Evolutionary conservation across 768 basidiomycete species (phyloP), one percentile per base, ranked within the genome.

Genomic region (Phanerochaete sordida): DNA sequence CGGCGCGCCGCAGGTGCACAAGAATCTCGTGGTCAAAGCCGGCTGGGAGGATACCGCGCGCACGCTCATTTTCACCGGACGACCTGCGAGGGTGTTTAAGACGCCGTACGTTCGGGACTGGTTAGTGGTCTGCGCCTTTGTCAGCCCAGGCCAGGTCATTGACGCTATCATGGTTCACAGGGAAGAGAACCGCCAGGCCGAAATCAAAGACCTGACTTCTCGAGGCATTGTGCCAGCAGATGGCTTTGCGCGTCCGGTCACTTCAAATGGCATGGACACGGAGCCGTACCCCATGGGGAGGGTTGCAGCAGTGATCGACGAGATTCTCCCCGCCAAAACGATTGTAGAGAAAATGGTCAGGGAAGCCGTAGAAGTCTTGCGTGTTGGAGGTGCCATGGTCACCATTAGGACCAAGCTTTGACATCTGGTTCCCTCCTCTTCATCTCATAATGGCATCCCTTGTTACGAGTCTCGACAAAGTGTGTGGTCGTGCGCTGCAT

Each of bases 21-120:
- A 96, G 76, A 86, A 94, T 7, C 80, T 85, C 59, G 70, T 93
- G 21, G 58, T 91, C 52, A 81, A 77, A 60, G 88, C 89, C 28
- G 80, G 87, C 9, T 88, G 83, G 66, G 92, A 90, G 60, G 94
- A 95, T 71, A 85, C 86, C 23, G 78, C 87, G 44, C 88, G 86
- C 19, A 95, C 94, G n/a, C 68, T 93, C 48, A 95, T 96, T 68
- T 94, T 84, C 76, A 91, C 92, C 45, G 94, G 94, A 11, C 86
- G 95, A 30, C 95, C 95, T n/a, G 76, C 97, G 65, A 85, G 95
- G 39, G 93, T 96, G 37, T 76, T 86, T 63, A 85, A 86, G 71
- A 94, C 92, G 1, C 84, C 90, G 19, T 97, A 93, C 70, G 83
- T 96, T 61, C 85, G 85, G 15, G 85, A 93, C 64, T 94, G 93